These are phyloP conservation scores for Claviceps humidiphila DNA, from an alignment of 2,329 filamentous ascomycete species.

Conservation along the genomic window DNA sequence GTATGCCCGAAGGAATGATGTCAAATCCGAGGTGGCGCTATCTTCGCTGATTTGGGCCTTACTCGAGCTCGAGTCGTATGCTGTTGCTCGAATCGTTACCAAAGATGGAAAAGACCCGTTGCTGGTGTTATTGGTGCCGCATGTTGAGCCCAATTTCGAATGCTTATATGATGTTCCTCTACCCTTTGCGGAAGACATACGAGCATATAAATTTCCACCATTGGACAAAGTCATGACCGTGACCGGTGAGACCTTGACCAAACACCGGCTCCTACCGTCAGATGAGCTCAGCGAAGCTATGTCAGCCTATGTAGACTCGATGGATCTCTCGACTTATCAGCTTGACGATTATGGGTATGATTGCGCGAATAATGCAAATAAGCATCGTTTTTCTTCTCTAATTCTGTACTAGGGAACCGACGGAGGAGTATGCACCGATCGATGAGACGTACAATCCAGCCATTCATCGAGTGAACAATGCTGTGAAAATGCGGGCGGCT, in stretches of 20 bases:
- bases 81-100: slow-evolving; percentile 68
- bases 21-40: slow-evolving; percentile 70
- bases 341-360: slow-evolving; percentile 62
- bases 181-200: slow-evolving; percentile 85
- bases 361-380: background rate
- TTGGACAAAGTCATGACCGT: slow-evolving; percentile 78
- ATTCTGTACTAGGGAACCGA: slow-evolving; percentile 21
- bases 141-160: slow-evolving; percentile 66
- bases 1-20: slow-evolving; percentile 62
- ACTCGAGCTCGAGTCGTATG: slow-evolving; percentile 72
- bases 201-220: slow-evolving; percentile 82
- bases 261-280: slow-evolving; percentile 72
- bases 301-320: slow-evolving; percentile 81
- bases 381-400: background rate
- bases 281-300: slow-evolving; percentile 66
- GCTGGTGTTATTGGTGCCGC: slow-evolving; percentile 66
- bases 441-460: slow-evolving; percentile 76
- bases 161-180: slow-evolving; percentile 81
- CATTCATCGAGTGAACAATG: slow-evolving; percentile 80
- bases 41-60: slow-evolving; percentile 85
- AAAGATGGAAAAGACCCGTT: slow-evolving; percentile 73
- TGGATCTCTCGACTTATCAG: slow-evolving; percentile 67
- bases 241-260: slow-evolving; percentile 65
- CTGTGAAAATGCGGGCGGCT: slow-evolving; percentile 69
- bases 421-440: slow-evolving; percentile 65